Percentiles rank a stretch among this genome's conserved stretches.
phyloP scores from a whole-genome alignment of 1,139 yeast genomes.

The Lodderomyces parapsilosis region DNA sequence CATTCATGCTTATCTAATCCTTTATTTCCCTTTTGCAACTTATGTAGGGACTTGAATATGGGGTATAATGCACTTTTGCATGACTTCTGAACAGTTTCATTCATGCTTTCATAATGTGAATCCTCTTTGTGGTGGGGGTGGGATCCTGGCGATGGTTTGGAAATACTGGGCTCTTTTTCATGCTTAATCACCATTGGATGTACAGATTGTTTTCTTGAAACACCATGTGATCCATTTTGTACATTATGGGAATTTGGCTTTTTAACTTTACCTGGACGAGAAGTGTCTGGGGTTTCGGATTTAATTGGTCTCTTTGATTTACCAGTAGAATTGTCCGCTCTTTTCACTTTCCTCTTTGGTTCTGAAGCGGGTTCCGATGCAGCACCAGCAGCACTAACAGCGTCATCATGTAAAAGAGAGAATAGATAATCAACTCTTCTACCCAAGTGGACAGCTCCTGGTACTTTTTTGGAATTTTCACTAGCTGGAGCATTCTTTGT shows the following conservation, averaged over 20 bases:
- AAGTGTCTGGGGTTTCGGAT: conserved; percentile 21
- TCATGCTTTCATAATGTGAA: conserved; percentile 61
- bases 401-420: conserved; percentile 46
- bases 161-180: conserved; percentile 1
- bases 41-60: conserved; percentile 70
- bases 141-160: no score
- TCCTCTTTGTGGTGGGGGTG: conserved; percentile 27
- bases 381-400: no score
- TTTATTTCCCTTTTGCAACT: conserved; percentile 73
- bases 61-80: conserved; percentile 70
- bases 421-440: conserved; percentile 89
- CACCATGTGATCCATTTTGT: background rate
- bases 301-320: conserved; percentile 13
- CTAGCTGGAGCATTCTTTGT: conserved; percentile 11
- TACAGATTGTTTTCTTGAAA: background rate
- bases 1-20: conserved; percentile 85
- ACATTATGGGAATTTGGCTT: conserved; percentile 9
- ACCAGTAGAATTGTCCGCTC: background rate
- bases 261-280: conserved; percentile 12
- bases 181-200: conserved; percentile 13
- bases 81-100: conserved; percentile 64
- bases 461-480: conserved; percentile 56
- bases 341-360: conserved; percentile 5
- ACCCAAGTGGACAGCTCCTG: conserved; percentile 92
- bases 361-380: conserved; percentile 1